Evolutionary conservation across 1,139 yeast species (phyloP).

Genomic region (Taphrina communis): DNA sequence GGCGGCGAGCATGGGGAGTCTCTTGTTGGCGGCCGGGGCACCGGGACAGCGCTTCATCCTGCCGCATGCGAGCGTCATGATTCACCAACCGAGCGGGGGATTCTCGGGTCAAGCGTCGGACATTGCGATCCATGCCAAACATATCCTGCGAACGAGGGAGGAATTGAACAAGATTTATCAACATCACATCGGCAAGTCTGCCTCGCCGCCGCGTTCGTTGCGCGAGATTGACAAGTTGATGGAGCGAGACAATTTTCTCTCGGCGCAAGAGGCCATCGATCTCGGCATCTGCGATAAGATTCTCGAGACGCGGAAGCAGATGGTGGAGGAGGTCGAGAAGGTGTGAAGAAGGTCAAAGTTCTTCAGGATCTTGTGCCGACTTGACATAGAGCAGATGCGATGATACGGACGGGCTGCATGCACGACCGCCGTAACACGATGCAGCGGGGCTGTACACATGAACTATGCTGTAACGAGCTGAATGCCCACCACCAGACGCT

Average conservation of each 20-base stretch:
- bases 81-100: slow-evolving; percentile 53
- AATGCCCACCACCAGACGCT: too few relatives aligned
- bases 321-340: slow-evolving; percentile 14
- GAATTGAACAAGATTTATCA: slow-evolving; percentile 49
- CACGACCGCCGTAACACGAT: too few relatives aligned
- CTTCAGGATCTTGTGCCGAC: too few relatives aligned
- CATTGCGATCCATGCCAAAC: slow-evolving; percentile 52
- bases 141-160: slow-evolving; percentile 50
- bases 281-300: slow-evolving; percentile 51
- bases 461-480: too few relatives aligned
- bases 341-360: neutral
- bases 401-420: too few relatives aligned
- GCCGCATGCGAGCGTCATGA: slow-evolving; percentile 52
- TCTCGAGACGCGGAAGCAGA: slow-evolving; percentile 42
- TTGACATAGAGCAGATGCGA: too few relatives aligned
- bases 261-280: slow-evolving; percentile 50
- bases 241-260: slow-evolving; percentile 51
- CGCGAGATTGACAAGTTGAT: slow-evolving; percentile 48
- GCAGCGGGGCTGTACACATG: too few relatives aligned
- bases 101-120: slow-evolving; percentile 49
- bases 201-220: slow-evolving; percentile 41
- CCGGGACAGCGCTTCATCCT: slow-evolving; percentile 50
- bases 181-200: slow-evolving; percentile 48
- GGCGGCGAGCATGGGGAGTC: slow-evolving; percentile 53
- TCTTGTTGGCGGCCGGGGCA: slow-evolving; percentile 50